Evolutionary conservation across 257 asterid species (phyloP), one percentile per base, ranked within the genome.

Genomic region (Coffea canephora): DNA sequence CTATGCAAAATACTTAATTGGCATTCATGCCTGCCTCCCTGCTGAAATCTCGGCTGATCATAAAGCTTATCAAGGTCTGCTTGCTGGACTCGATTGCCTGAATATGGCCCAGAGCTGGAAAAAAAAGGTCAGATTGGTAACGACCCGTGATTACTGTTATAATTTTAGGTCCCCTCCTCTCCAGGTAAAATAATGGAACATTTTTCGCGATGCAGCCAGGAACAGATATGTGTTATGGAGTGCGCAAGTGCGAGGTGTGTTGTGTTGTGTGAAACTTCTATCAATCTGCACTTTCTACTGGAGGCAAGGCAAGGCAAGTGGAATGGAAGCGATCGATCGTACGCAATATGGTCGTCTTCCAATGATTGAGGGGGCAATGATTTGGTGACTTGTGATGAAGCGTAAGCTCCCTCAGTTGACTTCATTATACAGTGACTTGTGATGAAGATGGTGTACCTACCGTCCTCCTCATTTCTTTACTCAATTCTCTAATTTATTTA

Each of bases 391-490:
- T 27, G 27, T 27, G 27, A 27, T 27, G 27, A 27, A 80, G 39
- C 52, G 46, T 25, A 69, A 76, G 50, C 50, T 69, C 50, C 81
- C 13, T 23, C 52, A 59, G 74, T 81, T 81, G 84, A 81, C 81
- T 50, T 34, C 36, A 45, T 5, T 36, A 15, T 19, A 15, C 21
- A 73, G 39, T 27, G 27, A 27, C 18, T 34, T 18, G 68, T 36
- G 21, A 78, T 79, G 41, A 46, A 27, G 27, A 27, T 27, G 27
- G 27, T 74, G 54, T 23, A 46, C 46, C 6, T 25, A 71, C 82
- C 71, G 15, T 13, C 61, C 62, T 59, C 65, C 78, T 39, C 34
- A 12, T 57, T 46, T 54, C 25, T 39, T 34, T 9, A 3, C n/a
- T 68, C 79, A 27, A 76, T 48, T 36, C 52, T 45, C 49, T 43